A percentile compares a stretch with the other conserved stretches of the same genome.
These are phyloP conservation scores for Cucurbitaria berberidis DNA, from an alignment of 2,329 filamentous ascomycete genomes.

Conservation along the genomic window DNA sequence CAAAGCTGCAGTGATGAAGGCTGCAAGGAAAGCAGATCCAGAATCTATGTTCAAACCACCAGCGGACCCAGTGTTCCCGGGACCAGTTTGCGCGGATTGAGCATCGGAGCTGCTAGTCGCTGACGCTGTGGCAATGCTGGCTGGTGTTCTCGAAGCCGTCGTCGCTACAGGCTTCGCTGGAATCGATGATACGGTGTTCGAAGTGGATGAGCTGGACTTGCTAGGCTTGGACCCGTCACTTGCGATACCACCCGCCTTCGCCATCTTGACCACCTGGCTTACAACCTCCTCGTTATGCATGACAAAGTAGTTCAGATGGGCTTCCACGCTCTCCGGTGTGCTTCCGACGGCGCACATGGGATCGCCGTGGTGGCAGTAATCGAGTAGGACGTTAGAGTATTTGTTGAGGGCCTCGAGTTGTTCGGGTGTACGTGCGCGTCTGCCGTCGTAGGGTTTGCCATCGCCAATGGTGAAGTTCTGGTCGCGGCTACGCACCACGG, in stretches of 20 bases:
- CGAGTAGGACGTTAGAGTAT: constrained; percentile 56
- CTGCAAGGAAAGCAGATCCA: not conserved
- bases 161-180: constrained; percentile 9
- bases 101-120: constrained; percentile 14
- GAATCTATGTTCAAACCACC: not conserved
- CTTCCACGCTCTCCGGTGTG: constrained; percentile 58
- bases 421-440: constrained; percentile 23
- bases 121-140: not conserved
- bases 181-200: not conserved
- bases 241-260: constrained; percentile 17
- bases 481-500: constrained; percentile 26
- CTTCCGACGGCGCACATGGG: constrained; percentile 66
- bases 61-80: not conserved
- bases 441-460: constrained; percentile 29
- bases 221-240: constrained; percentile 15
- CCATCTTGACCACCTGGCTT: constrained; percentile 25
- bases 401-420: constrained; percentile 23
- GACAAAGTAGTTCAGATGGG: constrained; percentile 64
- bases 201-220: constrained; percentile 6
- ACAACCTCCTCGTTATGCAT: constrained; percentile 31
- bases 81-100: constrained; percentile 12
- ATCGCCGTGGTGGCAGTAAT: constrained; percentile 68
- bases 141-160: constrained; percentile 1
- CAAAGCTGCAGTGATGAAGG: not conserved
- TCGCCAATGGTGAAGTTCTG: constrained; percentile 35